Evolutionary conservation across 345 rosid species (phyloP).

Genomic region (Streptanthus diversifolius): DNA sequence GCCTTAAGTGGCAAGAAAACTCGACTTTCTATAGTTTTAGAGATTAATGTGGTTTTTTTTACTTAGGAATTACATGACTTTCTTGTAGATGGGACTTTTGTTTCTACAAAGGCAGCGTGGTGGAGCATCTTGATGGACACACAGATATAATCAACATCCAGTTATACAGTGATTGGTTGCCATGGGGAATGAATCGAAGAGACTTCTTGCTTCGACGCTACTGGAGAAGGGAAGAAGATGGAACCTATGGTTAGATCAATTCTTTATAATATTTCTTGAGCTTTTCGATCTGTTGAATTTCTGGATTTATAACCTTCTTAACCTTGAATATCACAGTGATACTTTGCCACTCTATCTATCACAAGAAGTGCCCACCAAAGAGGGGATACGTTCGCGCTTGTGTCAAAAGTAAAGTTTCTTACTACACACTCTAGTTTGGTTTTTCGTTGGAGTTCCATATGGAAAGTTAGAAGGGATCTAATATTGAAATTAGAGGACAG

Average conservation of each 20-base stretch:
- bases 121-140: constrained; percentile 93
- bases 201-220: constrained; percentile 74
- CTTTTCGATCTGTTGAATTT: background rate
- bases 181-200: constrained; percentile 82
- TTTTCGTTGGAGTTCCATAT: background rate
- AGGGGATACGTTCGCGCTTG: constrained; percentile 84
- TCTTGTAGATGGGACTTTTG: constrained; percentile 90
- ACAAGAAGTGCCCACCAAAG: constrained; percentile 67
- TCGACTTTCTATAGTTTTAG: background rate
- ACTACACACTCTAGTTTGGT: background rate
- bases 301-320: constrained; percentile 9
- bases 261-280: background rate
- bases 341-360: constrained; percentile 79
- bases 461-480: background rate
- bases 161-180: constrained; percentile 76
- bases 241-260: constrained; percentile 72
- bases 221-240: constrained; percentile 98
- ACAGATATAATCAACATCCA: constrained; percentile 67
- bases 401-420: constrained; percentile 71
- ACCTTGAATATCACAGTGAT: constrained; percentile 52
- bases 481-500: background rate
- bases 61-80: background rate
- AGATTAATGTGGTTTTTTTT: background rate
- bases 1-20: background rate
- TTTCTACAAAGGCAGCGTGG: constrained; percentile 59